A percentile compares a stretch with the other conserved stretches of the same genome.
These are phyloP conservation scores for Tricholoma matsutake DNA, from an alignment of 768 basidiomycete genomes.

Conservation along the genomic window DNA sequence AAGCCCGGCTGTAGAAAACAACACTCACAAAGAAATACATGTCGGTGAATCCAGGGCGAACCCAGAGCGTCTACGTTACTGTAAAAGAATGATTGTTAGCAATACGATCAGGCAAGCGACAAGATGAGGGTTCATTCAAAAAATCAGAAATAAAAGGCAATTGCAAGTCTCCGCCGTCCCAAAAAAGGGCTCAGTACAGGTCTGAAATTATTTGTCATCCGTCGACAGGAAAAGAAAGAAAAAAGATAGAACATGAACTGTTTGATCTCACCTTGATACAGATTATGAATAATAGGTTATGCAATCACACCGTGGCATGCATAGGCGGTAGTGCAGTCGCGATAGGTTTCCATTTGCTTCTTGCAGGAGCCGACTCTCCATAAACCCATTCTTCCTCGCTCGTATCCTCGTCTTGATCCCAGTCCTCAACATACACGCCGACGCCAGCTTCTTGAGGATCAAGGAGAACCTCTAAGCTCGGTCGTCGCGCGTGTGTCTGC, in stretches of 20 bases:
- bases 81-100: constrained; percentile 12
- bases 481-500: constrained; percentile 46
- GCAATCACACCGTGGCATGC: constrained; percentile 21
- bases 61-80: neutral
- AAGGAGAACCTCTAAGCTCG: constrained; percentile 54
- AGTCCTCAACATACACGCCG: constrained; percentile 77
- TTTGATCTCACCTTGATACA: constrained; percentile 12
- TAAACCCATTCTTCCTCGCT: constrained; percentile 63
- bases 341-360: constrained; percentile 46
- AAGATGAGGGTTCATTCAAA: constrained; percentile 9
- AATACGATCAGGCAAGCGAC: constrained; percentile 3
- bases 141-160: constrained; percentile 58
- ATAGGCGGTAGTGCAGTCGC: constrained; percentile 60
- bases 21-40: constrained; percentile 35
- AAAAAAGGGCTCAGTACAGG: constrained; percentile 65
- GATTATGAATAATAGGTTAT: constrained; percentile 12
- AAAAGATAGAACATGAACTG: constrained; percentile 1
- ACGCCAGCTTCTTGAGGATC: constrained; percentile 72
- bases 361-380: constrained; percentile 50
- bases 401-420: constrained; percentile 42
- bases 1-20: neutral
- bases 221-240: constrained; percentile 8
- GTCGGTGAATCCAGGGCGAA: constrained; percentile 3
- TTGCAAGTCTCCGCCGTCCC: constrained; percentile 55
- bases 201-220: constrained; percentile 70